Evolutionary conservation across 768 basidiomycete genomes (phyloP).

Genomic region (Amylocystis lapponica): DNA sequence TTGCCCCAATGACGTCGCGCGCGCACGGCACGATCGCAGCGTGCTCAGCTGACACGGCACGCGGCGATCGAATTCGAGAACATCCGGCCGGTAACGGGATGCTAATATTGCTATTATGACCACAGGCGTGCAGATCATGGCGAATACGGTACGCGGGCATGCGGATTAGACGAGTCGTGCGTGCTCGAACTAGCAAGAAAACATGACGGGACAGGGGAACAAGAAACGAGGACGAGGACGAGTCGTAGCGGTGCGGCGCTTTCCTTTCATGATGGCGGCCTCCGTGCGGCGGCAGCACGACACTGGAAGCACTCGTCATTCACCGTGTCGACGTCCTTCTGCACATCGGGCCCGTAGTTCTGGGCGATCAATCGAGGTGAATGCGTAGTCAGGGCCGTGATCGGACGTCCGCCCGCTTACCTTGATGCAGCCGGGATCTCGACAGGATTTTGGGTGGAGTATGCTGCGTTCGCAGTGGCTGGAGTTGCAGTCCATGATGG

Average conservation of each 20-base stretch:
- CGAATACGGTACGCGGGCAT: no score
- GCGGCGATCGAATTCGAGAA: no score
- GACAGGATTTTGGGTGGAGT: conserved; percentile 53
- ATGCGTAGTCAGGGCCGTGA: not conserved
- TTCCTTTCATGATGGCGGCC: conserved; percentile 18
- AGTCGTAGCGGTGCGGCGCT: not conserved
- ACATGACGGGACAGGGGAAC: not conserved
- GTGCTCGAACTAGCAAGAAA: conserved; percentile 1
- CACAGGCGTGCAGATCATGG: no score
- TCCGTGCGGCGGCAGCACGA: conserved; percentile 47
- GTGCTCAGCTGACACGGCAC: no score
- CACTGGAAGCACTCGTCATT: conserved; percentile 70
- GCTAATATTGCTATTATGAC: no score
- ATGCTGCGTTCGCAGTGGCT: conserved; percentile 57
- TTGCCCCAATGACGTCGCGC: no score
- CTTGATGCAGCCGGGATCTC: conserved; percentile 46
- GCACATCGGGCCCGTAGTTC: conserved; percentile 66
- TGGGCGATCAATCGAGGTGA: conserved; percentile 21
- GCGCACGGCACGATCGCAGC: no score
- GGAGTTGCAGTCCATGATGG: conserved; percentile 72
- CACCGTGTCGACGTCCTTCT: conserved; percentile 63
- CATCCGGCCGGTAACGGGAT: no score
- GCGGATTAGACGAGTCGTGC: no score
- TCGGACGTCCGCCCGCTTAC: conserved; percentile 31
- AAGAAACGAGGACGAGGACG: not conserved